Percentiles rank a stretch among this genome's conserved stretches.
These are phyloP conservation scores for Jackrogersella minutella DNA, from an alignment of 495 filamentous ascomycete species.

Conservation along the genomic window DNA sequence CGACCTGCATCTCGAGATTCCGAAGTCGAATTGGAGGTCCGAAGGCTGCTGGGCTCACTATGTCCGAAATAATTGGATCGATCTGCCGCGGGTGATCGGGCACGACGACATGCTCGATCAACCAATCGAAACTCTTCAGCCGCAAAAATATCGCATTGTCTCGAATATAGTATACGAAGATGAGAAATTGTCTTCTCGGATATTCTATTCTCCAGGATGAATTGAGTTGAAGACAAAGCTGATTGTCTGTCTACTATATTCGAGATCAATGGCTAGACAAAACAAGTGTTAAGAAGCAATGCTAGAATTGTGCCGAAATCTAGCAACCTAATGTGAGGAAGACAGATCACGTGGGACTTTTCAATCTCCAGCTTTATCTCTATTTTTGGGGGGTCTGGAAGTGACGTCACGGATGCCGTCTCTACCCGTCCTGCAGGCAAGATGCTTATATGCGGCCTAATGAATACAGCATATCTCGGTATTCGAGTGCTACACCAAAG, in stretches of 20 bases:
- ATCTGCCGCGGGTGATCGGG: not conserved
- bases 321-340: not conserved
- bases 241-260: not conserved
- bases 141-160: not conserved
- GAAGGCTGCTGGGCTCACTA: not conserved
- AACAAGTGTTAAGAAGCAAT: not conserved
- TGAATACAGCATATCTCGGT: no score
- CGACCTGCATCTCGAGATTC: slow-evolving; percentile 7
- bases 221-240: not conserved
- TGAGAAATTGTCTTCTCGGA: not conserved
- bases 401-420: slow-evolving; percentile 32
- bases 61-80: slow-evolving; percentile 9
- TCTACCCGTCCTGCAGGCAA: slow-evolving; percentile 6
- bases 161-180: not conserved
- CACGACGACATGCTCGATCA: not conserved
- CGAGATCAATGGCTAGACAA: not conserved
- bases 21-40: slow-evolving; percentile 2
- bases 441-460: not conserved
- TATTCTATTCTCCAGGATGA: not conserved
- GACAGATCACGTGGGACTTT: slow-evolving; percentile 27
- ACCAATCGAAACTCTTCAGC: not conserved
- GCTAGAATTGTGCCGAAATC: not conserved
- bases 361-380: slow-evolving; percentile 18
- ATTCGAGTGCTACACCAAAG: no score
- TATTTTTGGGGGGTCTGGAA: not conserved